phyloP scores from a whole-genome alignment of 2,329 filamentous ascomycete species.

The Phoma sp. region DNA sequence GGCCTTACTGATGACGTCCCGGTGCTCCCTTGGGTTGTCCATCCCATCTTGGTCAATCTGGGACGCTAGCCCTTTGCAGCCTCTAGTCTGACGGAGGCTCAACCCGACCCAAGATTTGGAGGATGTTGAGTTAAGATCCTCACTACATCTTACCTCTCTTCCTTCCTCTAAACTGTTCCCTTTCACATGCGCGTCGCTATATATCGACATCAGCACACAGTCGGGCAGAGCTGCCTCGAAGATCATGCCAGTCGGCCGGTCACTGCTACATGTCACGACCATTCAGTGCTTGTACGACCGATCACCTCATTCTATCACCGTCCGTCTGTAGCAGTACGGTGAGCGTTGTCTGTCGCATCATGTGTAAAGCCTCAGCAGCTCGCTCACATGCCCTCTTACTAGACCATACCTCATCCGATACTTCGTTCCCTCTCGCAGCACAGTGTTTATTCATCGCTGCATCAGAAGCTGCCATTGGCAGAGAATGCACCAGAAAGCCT shows the following conservation, averaged over 20 bases:
- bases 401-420: background rate
- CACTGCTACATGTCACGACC: too few species aligned
- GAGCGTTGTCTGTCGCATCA: too few species aligned
- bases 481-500: background rate
- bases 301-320: too few species aligned
- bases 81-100: conserved; percentile 8
- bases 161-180: background rate
- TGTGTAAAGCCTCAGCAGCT: too few species aligned
- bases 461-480: background rate
- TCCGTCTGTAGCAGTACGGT: too few species aligned
- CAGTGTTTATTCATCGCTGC: too few species aligned
- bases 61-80: conserved; percentile 6
- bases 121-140: conserved; percentile 1
- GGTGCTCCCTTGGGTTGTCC: background rate
- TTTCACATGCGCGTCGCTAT: background rate
- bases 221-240: background rate
- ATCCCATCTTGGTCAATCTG: background rate
- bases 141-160: background rate
- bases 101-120: conserved; percentile 9
- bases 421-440: background rate
- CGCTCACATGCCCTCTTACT: too few species aligned
- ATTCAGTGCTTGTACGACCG: too few species aligned
- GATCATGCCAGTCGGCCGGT: too few species aligned
- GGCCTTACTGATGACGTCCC: conserved; percentile 8
- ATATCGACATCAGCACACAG: background rate